Evolutionary conservation across 2,329 filamentous ascomycete genomes (phyloP).

Genomic region (Aspergillus oerlinghausenensis): DNA sequence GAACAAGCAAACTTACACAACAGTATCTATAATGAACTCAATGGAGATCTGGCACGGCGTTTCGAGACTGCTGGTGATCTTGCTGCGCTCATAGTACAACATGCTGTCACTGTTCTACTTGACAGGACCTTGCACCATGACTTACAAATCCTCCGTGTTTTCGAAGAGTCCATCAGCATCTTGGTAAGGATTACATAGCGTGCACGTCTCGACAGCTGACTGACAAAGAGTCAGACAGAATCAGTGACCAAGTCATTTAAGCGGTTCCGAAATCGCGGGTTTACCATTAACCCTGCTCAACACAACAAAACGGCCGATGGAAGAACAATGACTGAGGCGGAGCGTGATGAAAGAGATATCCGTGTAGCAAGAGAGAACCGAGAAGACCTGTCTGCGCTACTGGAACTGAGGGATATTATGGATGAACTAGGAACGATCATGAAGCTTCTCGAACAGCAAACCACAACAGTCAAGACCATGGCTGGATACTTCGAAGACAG

Average conservation of each 20-base stretch:
- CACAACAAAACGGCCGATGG: conserved; percentile 26
- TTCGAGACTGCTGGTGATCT: conserved; percentile 61
- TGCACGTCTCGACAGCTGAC: not conserved
- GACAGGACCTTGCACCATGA: conserved; percentile 58
- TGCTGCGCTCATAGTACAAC: conserved; percentile 57
- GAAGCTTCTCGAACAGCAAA: conserved; percentile 56
- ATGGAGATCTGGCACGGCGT: conserved; percentile 58
- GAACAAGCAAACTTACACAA: conserved; percentile 56
- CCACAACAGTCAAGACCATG: conserved; percentile 44
- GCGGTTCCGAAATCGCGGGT: conserved; percentile 56
- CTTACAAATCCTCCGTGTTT: conserved; percentile 60
- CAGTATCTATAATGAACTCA: conserved; percentile 62
- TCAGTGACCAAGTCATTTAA: conserved; percentile 60
- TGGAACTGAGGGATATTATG: conserved; percentile 61
- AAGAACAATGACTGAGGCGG: conserved; percentile 26
- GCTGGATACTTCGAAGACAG: conserved; percentile 26
- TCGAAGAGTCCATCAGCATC: conserved; percentile 62
- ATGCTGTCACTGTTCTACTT: conserved; percentile 59
- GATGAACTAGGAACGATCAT: conserved; percentile 58
- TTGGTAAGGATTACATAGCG: conserved; percentile 40
- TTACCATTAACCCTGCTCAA: conserved; percentile 40
- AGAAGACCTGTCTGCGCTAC: conserved; percentile 58
- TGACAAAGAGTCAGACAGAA: conserved; percentile 46
- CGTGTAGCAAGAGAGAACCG: conserved; percentile 55
- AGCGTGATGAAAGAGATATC: conserved; percentile 43